A percentile compares a stretch with the other conserved stretches of the same genome.
phyloP scores from a whole-genome alignment of 2,329 filamentous ascomycete genomes.

The Aspergillus fructus region DNA sequence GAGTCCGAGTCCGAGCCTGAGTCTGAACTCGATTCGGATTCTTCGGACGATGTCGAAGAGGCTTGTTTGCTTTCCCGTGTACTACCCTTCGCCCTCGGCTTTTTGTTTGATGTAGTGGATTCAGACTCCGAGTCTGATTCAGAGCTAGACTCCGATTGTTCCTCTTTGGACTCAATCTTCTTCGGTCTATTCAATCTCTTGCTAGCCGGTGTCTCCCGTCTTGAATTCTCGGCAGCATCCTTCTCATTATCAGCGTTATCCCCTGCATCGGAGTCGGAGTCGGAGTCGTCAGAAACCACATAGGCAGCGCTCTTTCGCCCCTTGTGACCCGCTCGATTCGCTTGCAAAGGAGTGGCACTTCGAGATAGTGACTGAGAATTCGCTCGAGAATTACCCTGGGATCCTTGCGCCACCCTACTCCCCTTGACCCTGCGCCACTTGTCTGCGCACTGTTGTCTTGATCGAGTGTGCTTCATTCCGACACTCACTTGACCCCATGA shows the following conservation, averaged over 20 bases:
- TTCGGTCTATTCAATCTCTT: background rate
- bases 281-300: constrained; percentile 8
- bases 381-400: background rate
- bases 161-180: background rate
- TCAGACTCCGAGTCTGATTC: background rate
- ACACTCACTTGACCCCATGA: constrained; percentile 35
- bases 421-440: constrained; percentile 38
- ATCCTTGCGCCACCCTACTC: background rate
- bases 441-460: constrained; percentile 41
- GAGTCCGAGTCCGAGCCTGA: background rate
- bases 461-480: constrained; percentile 28
- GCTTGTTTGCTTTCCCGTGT: background rate
- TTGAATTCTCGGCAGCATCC: background rate
- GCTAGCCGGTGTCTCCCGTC: background rate
- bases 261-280: constrained; percentile 5
- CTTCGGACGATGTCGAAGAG: background rate
- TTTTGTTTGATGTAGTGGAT: background rate
- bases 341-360: background rate
- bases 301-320: constrained; percentile 7
- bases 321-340: background rate
- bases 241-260: background rate
- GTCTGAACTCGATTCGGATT: background rate
- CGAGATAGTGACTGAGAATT: background rate
- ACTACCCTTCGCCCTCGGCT: background rate
- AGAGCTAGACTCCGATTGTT: background rate